A percentile compares a stretch with the other conserved stretches of the same genome.
phyloP scores from a whole-genome alignment of 1,284 basidiomycete genomes.

The Ganoderma sinense region DNA sequence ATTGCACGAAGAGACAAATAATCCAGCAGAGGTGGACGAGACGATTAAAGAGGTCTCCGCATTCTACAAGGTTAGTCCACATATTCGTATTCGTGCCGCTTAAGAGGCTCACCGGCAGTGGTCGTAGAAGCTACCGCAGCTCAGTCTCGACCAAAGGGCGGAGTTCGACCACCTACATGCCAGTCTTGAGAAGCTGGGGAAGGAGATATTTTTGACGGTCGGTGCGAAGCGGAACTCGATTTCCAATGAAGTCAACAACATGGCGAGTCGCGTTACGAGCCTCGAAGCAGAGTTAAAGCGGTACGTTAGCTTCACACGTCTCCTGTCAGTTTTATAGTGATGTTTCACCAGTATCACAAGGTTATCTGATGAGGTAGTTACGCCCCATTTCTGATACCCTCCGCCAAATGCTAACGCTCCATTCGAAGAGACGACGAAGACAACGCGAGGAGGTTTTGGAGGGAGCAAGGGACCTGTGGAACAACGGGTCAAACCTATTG shows the following conservation, averaged over 20 bases:
- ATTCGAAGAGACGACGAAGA: not conserved
- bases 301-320: not conserved
- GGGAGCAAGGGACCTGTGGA: not conserved
- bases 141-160: not conserved
- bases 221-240: not conserved
- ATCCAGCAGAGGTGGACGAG: not conserved
- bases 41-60: not conserved
- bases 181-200: not conserved
- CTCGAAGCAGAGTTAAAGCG: not conserved
- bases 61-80: not conserved
- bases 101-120: not conserved
- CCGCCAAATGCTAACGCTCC: too few species aligned
- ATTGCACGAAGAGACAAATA: not conserved
- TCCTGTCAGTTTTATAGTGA: not conserved
- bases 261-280: not conserved
- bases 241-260: not conserved
- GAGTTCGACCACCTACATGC: not conserved
- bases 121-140: not conserved
- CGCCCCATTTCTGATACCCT: not conserved
- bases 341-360: not conserved
- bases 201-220: not conserved
- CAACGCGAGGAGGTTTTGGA: not conserved
- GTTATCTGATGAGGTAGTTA: not conserved
- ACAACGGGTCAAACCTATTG: not conserved
- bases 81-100: not conserved